Evolutionary conservation across 2,329 filamentous ascomycete species (phyloP).

Genomic region (Cladosporium velox): DNA sequence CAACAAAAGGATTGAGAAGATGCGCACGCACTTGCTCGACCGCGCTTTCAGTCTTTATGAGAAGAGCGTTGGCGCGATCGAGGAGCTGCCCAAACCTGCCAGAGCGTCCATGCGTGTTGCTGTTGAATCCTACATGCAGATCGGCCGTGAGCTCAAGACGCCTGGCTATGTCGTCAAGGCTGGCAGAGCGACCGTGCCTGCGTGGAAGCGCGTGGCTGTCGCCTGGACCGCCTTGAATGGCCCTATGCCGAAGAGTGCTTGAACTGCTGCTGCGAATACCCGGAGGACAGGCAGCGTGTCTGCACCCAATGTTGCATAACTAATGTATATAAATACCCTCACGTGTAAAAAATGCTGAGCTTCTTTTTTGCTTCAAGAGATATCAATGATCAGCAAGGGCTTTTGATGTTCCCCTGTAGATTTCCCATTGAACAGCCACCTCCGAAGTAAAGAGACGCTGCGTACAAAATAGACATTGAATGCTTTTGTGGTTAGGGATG

Average conservation of each 20-base stretch:
- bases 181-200: constrained; percentile 51
- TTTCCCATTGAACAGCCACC: no score
- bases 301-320: background rate
- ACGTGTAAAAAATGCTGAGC: background rate
- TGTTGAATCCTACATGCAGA: constrained; percentile 76
- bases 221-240: constrained; percentile 58
- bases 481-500: no score
- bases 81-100: constrained; percentile 61
- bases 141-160: constrained; percentile 62
- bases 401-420: no score
- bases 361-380: background rate
- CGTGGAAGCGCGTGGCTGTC: constrained; percentile 54
- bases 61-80: constrained; percentile 58
- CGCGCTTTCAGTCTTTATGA: constrained; percentile 64
- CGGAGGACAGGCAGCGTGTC: background rate
- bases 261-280: background rate
- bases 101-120: constrained; percentile 67
- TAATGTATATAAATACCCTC: constrained; percentile 2
- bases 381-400: no score
- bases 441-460: no score
- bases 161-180: constrained; percentile 47
- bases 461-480: no score
- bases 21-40: constrained; percentile 59
- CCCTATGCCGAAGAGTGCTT: constrained; percentile 17
- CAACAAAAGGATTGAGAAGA: constrained; percentile 48